Conservation (phyloP, 2,329 filamentous ascomycete species). For the Botrytis hyacinthi region DNA sequence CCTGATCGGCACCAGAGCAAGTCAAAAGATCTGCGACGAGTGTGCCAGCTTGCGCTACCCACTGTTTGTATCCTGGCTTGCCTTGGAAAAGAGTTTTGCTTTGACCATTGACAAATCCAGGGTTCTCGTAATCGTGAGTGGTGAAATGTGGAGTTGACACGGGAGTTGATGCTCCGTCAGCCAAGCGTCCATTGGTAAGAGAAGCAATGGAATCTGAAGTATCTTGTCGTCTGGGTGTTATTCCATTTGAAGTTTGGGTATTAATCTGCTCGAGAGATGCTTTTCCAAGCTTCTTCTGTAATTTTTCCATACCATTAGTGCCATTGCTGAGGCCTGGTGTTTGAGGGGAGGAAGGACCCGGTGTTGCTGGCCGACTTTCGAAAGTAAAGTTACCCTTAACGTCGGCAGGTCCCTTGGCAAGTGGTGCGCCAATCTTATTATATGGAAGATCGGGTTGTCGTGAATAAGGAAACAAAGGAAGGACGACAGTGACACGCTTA, state of each 20-base stretch:
- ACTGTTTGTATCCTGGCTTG: constrained; percentile 94
- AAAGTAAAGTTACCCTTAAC: constrained; percentile 72
- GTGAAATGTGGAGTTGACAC: constrained; percentile 45
- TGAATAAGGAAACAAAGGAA: constrained; percentile 95
- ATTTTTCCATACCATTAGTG: constrained; percentile 61
- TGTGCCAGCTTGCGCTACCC: constrained; percentile 96
- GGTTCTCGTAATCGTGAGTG: constrained; percentile 64
- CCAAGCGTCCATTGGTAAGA: constrained; percentile 31
- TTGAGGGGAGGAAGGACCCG: constrained; percentile 67
- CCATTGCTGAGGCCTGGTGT: constrained; percentile 55
- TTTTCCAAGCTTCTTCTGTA: constrained; percentile 72
- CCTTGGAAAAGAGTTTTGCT: constrained; percentile 65
- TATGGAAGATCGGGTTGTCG: constrained; percentile 95
- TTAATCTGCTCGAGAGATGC: constrained; percentile 60
- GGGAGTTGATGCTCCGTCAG: constrained; percentile 31
- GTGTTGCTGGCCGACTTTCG: constrained; percentile 86
- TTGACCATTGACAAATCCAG: constrained; percentile 48
- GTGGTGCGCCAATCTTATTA: constrained; percentile 88
- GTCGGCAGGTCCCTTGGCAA: constrained; percentile 63
- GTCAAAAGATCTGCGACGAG: constrained; percentile 91
- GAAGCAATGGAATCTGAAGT: constrained; percentile 44
- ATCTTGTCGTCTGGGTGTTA: constrained; percentile 39
- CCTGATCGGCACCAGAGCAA: constrained; percentile 92
- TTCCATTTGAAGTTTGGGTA: constrained; percentile 38
- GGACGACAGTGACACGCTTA: constrained; percentile 86